Conservation (phyloP, 108 stramenopile genomes). For the Nitzschia sp. region DNA sequence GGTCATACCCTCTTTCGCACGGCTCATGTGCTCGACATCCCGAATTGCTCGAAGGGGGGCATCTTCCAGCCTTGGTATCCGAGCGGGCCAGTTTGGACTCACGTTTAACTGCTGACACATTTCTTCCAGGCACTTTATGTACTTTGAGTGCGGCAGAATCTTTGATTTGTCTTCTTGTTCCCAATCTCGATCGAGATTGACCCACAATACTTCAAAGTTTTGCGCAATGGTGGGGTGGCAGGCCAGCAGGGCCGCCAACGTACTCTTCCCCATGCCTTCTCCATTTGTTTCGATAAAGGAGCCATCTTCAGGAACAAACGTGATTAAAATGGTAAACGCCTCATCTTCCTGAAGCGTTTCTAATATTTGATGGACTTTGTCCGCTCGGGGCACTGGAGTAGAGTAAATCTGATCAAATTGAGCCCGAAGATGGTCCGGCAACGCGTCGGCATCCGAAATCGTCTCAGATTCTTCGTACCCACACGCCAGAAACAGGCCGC, state of each 20-base stretch:
- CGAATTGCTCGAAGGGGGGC: slow-evolving; percentile 15
- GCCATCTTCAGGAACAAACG: slow-evolving; percentile 20
- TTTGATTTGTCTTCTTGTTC: slow-evolving; percentile 3
- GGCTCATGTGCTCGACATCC: slow-evolving; percentile 32
- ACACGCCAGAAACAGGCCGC: slow-evolving; percentile 31
- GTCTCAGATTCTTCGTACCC: slow-evolving; percentile 11
- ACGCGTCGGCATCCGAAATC: neutral
- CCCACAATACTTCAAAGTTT: slow-evolving; percentile 28
- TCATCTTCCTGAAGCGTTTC: slow-evolving; percentile 22
- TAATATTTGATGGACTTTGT: slow-evolving; percentile 37
- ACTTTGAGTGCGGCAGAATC: slow-evolving; percentile 4
- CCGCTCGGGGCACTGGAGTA: slow-evolving; percentile 21
- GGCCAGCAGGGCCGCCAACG: slow-evolving; percentile 51
- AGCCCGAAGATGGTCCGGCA: neutral
- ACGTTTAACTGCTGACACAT: slow-evolving; percentile 29
- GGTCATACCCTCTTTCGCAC: slow-evolving; percentile 14
- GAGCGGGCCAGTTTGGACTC: slow-evolving; percentile 21
- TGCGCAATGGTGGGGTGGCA: slow-evolving; percentile 32
- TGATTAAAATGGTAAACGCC: slow-evolving; percentile 15
- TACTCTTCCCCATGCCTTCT: slow-evolving; percentile 57
- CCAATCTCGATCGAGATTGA: slow-evolving; percentile 8
- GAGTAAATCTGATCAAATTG: slow-evolving; percentile 11
- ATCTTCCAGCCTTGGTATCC: slow-evolving; percentile 25
- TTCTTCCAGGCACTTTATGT: slow-evolving; percentile 6
- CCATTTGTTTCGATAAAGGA: slow-evolving; percentile 7